Conservation (phyloP, 2,329 filamentous ascomycete genomes). For the Trichoderma citrinoviride region DNA sequence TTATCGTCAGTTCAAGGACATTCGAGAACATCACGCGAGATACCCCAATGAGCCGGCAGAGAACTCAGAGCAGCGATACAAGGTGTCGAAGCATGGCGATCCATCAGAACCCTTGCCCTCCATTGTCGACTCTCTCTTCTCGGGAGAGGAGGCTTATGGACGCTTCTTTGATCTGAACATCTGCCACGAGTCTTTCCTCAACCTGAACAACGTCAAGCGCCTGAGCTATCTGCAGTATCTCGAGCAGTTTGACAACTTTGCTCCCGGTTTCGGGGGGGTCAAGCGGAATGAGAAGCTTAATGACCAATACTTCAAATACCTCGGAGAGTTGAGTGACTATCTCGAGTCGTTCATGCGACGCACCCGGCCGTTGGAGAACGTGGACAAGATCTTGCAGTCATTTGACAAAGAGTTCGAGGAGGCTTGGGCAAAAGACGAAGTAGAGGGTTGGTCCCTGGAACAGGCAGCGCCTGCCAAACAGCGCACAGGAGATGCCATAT, state of each 20-base stretch:
- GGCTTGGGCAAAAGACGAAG: conserved; percentile 75
- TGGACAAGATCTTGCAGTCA: conserved; percentile 70
- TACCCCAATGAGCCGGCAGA: conserved; percentile 95
- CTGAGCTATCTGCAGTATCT: conserved; percentile 91
- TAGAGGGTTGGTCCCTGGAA: conserved; percentile 74
- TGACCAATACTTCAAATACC: conserved; percentile 88
- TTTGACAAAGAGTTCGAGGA: conserved; percentile 84
- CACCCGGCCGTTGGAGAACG: conserved; percentile 80
- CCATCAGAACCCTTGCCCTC: conserved; percentile 62
- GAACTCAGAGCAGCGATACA: conserved; percentile 91
- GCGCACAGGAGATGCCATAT: conserved; percentile 63
- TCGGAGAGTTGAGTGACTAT: conserved; percentile 76
- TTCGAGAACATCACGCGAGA: conserved; percentile 83
- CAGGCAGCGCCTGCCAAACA: conserved; percentile 33
- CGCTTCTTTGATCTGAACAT: conserved; percentile 86
- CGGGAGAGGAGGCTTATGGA: conserved; percentile 90
- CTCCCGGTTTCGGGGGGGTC: conserved; percentile 67
- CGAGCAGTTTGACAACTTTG: conserved; percentile 84
- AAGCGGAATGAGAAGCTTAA: conserved; percentile 83
- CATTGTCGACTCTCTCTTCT: conserved; percentile 88
- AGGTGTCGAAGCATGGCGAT: conserved; percentile 60
- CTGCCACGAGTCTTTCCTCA: conserved; percentile 84
- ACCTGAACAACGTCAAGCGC: conserved; percentile 81
- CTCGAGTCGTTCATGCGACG: conserved; percentile 84
- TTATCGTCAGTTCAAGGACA: conserved; percentile 75